Conservation (phyloP, 768 basidiomycete species). For the Mycena floridula region DNA sequence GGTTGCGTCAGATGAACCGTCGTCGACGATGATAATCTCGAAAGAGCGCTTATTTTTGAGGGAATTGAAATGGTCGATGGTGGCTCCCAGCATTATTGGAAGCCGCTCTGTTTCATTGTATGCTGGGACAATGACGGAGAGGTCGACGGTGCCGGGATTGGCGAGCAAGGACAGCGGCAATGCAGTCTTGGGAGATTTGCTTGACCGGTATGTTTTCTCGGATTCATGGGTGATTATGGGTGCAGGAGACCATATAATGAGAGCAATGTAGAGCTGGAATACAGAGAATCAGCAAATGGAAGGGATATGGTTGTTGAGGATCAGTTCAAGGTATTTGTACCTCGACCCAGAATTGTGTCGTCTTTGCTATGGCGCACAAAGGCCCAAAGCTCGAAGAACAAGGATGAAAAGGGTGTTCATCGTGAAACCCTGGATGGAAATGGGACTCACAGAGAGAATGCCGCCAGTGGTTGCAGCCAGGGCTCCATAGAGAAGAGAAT, state of each 20-base stretch:
- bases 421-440: slow-evolving; percentile 16
- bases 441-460: background rate
- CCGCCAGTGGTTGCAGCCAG: background rate
- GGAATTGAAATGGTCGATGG: slow-evolving; percentile 58
- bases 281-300: background rate
- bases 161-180: slow-evolving; percentile 49
- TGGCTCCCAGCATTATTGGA: slow-evolving; percentile 75
- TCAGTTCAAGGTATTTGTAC: slow-evolving; percentile 32
- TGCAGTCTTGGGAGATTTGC: slow-evolving; percentile 44
- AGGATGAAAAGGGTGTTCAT: slow-evolving; percentile 81
- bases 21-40: slow-evolving; percentile 87
- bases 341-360: slow-evolving; percentile 53
- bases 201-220: slow-evolving; percentile 64
- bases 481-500: background rate
- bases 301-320: slow-evolving; percentile 10
- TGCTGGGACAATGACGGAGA: slow-evolving; percentile 84
- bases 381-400: slow-evolving; percentile 83
- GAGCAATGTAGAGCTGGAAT: slow-evolving; percentile 67
- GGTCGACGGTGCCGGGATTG: slow-evolving; percentile 56
- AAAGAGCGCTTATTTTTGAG: slow-evolving; percentile 43
- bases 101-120: slow-evolving; percentile 87
- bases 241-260: slow-evolving; percentile 71
- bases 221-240: slow-evolving; percentile 56
- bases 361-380: slow-evolving; percentile 30
- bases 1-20: slow-evolving; percentile 81